These are phyloP conservation scores for Leishmania martiniquensis DNA, from an alignment of 208 protist genomes.

Conservation along the genomic window DNA sequence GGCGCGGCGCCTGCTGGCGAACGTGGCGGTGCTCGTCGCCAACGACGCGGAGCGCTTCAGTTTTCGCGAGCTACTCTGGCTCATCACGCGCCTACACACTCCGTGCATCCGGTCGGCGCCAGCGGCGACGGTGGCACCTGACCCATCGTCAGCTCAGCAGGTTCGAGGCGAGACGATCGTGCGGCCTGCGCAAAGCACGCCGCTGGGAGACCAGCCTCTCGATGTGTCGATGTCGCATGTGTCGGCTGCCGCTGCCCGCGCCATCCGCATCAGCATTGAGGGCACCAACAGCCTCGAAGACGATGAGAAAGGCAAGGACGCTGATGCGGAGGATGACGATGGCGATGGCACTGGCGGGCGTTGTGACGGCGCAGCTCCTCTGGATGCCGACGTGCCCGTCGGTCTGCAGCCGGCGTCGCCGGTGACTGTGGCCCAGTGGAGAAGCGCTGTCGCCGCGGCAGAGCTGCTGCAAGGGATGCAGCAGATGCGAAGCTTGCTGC, in stretches of 20 bases:
- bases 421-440: constrained; percentile 23
- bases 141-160: background rate
- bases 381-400: background rate
- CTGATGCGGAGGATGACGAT: background rate
- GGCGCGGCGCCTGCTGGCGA: constrained; percentile 28
- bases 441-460: constrained; percentile 16
- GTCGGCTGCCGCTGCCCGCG: constrained; percentile 23
- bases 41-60: constrained; percentile 33
- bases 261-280: constrained; percentile 7
- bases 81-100: constrained; percentile 30
- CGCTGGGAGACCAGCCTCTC: background rate
- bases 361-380: background rate
- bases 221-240: constrained; percentile 26
- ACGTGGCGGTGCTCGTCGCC: constrained; percentile 23
- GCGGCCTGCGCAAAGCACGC: background rate
- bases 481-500: background rate
- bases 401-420: background rate
- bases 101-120: constrained; percentile 6
- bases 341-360: background rate
- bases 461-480: background rate
- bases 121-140: background rate
- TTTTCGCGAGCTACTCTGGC: constrained; percentile 12
- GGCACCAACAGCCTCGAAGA: background rate
- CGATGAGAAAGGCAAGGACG: background rate
- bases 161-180: too few relatives aligned